Base-by-base conservation (phyloP, 2,329 filamentous ascomycete species). In the Penicillium griseofulvum region DNA sequence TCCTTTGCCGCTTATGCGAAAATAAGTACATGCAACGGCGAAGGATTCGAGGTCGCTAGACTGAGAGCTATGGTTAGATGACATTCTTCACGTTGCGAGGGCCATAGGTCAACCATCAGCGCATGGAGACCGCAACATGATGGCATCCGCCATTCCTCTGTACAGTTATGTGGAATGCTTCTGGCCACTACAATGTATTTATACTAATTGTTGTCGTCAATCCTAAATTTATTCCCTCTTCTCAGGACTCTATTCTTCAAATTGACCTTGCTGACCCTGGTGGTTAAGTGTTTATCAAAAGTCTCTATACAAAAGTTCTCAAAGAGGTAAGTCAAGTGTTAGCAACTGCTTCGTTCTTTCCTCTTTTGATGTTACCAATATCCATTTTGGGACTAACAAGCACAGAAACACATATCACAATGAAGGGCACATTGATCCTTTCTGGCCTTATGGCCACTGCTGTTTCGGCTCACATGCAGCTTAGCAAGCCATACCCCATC, bases 401-500 rank as follows among this genome's bases (percentile, higher is more conserved):
- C 0, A 2, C 36, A 47, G 51, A 31, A 41, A 39, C 48, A 41
- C 26, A 49, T 22, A 43, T 39, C 59, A 65, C 44, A 34, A 75
- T 74, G 72, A 73, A 74, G 68, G 60, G 56, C 36, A 52, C 67
- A 37, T 52, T 68, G 8, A 45, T 73, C 31, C 36, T 67, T n/a
- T 63, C 54, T 26, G 65, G 65, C 52, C 56, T 74, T 7, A 22
- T 75, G 68, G 72, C 71, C 38, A 63, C 67, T 17, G 65, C 62
- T 31, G 70, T 66, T 38, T 68, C 68, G 34, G 72, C 65, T 22
- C 83, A 85, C 67, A 82, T 85, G 74, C 78, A 84, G 67, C 78
- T 85, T 80, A 74, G 70, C 62, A 76, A 76, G 55, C 83, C 83
- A 2, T 80, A 78, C 55, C 80, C 82, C 10, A 72, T 85, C 24